Base-by-base conservation (phyloP, 108 stramenopile species). In the Schizochytrium sp. region DNA sequence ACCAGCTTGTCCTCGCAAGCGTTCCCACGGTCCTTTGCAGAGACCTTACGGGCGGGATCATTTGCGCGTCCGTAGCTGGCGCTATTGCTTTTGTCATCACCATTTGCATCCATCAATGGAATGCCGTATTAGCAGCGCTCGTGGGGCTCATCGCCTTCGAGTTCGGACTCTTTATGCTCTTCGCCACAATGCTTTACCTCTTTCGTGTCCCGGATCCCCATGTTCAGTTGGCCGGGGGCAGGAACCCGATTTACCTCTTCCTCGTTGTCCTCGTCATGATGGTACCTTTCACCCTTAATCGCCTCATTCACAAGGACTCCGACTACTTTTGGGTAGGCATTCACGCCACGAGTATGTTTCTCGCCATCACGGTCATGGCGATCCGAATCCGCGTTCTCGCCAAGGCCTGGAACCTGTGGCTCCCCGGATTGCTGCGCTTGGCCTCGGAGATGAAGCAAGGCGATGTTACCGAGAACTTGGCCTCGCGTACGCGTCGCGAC, bases 101-200 rank as follows among this genome's bases (percentile, higher is more conserved):
- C 48, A 28, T 69, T 69, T 69, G 25, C 41, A 69, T 18, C 8
- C 14, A 69, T 28, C 63, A 23, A 8, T 69, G 63, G 63, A 10
- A 41, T 23, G 63, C 63, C 41, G 34, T 1, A 10, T 12, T 23
- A 4, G 12, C 76, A 12, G 19, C 28, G 2, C 76, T 83, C 51
- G 48, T 83, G 25, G 51, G 18, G 18, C 48, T 53, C 12, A 53
- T 83, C 0, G 44, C 48, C 48, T n/a, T 47, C 51, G 48, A 25
- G 76, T 83, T 83, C 51, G 51, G 76, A 16, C 76, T 83, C 51
- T 83, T 83, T 28, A 83, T 83, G 76, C 76, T 83, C 51, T 47
- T 83, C 16, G 76, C 51, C 2, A 83, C 76, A 1, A 83, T 83
- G 76, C 45, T 83, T 12, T 83, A 83, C 51, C 76, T 83, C 23